A percentile compares a stretch with the other conserved stretches of the same genome.
Evolutionary conservation across 192 early-diverging fungal species (phyloP).

Genomic region (Umbelopsis sp.): DNA sequence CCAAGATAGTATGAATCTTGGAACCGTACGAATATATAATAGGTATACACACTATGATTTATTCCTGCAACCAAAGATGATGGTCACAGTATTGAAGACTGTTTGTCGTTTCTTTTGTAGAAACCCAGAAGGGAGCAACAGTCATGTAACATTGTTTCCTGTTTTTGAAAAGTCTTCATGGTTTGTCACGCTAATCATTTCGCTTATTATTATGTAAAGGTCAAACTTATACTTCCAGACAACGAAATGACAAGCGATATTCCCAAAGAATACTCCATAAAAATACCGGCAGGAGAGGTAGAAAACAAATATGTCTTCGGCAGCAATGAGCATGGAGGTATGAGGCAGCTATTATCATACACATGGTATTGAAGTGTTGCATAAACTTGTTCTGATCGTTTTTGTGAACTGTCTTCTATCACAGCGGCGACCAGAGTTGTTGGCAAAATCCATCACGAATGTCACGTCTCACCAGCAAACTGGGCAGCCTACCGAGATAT

Average conservation of each 20-base stretch:
- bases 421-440: conserved; percentile 56
- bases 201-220: conserved; percentile 34
- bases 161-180: neutral
- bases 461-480: conserved; percentile 62
- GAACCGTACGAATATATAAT: conserved; percentile 77
- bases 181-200: neutral
- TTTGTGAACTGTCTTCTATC: conserved; percentile 34
- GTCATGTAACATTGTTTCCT: neutral
- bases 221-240: conserved; percentile 72
- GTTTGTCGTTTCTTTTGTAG: conserved; percentile 1
- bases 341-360: conserved; percentile 24
- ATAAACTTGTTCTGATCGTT: neutral
- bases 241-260: conserved; percentile 58
- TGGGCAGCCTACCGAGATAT: conserved; percentile 64
- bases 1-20: conserved; percentile 70
- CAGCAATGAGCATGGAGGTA: conserved; percentile 53
- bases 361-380: neutral
- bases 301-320: conserved; percentile 82
- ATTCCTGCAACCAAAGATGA: neutral
- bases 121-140: neutral
- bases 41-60: conserved; percentile 27
- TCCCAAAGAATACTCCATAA: conserved; percentile 84
- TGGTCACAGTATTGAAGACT: neutral
- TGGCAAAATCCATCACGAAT: conserved; percentile 76
- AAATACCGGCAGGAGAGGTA: conserved; percentile 67